Conservation (phyloP, 352 stramenopile species). For the Pythium scleroteichum region DNA sequence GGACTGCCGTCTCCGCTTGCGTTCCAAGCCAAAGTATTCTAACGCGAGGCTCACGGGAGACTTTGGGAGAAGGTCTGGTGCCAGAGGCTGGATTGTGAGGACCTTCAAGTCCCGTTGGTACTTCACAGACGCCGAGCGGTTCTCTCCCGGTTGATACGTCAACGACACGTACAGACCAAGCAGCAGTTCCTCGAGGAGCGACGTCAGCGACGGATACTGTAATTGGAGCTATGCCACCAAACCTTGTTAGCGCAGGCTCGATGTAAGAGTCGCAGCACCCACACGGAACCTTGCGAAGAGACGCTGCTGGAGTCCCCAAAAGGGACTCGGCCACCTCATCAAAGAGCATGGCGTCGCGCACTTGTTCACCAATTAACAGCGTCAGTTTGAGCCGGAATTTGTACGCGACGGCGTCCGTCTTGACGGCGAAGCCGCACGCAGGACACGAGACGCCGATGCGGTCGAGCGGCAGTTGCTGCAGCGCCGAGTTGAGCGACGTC, state of each 20-base stretch:
- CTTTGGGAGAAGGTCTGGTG: constrained; percentile 42
- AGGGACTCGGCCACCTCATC: constrained; percentile 46
- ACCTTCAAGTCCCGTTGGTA: constrained; percentile 56
- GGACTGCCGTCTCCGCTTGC: constrained; percentile 7
- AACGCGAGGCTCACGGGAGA: constrained; percentile 42
- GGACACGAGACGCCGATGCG: constrained; percentile 31
- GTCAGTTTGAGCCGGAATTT: constrained; percentile 63
- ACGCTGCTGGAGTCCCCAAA: constrained; percentile 34
- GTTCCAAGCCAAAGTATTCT: constrained; percentile 31
- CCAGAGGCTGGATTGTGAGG: constrained; percentile 42
- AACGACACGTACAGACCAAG: constrained; percentile 52
- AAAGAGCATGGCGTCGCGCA: constrained; percentile 52
- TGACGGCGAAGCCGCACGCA: constrained; percentile 29
- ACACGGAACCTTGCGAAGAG: constrained; percentile 27
- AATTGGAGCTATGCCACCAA: constrained; percentile 30
- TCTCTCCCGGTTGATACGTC: constrained; percentile 39
- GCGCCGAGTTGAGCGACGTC: constrained; percentile 37
- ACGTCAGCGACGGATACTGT: constrained; percentile 41
- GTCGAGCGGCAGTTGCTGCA: constrained; percentile 22
- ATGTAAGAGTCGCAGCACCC: not conserved
- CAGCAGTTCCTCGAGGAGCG: constrained; percentile 51
- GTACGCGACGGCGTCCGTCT: constrained; percentile 33
- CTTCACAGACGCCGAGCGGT: constrained; percentile 28
- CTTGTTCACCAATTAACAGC: constrained; percentile 32
- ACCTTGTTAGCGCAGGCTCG: not conserved